Evolutionary conservation across 2,329 filamentous ascomycete species (phyloP).

Genomic region (Ophiostoma sp.): DNA sequence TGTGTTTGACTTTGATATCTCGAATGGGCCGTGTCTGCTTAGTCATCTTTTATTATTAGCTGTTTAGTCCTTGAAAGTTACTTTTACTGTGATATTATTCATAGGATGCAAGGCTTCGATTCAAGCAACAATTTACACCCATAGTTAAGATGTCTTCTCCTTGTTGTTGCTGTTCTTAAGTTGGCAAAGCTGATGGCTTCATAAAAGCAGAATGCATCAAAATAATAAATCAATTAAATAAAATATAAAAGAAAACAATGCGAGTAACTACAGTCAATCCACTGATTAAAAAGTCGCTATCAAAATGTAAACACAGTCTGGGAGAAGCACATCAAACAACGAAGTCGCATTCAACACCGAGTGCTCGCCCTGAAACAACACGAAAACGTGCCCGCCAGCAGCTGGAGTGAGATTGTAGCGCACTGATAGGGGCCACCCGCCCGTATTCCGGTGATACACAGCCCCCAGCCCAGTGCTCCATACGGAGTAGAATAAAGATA

Average conservation of each 20-base stretch:
- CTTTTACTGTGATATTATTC: background rate
- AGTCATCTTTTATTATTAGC: background rate
- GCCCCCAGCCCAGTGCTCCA: constrained; percentile 5
- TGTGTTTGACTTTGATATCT: background rate
- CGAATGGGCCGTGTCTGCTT: background rate
- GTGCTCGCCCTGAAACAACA: background rate
- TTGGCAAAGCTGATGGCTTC: background rate
- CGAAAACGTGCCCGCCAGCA: background rate
- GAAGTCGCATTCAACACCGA: background rate
- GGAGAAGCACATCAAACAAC: background rate
- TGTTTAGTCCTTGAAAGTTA: background rate
- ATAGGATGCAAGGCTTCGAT: too few relatives aligned
- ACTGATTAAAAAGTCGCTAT: background rate
- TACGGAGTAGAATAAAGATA: background rate
- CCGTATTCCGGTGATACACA: background rate
- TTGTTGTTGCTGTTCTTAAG: too few relatives aligned
- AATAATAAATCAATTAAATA: too few relatives aligned
- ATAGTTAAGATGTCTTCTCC: too few relatives aligned
- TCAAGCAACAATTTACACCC: too few relatives aligned
- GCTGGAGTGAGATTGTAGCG: background rate
- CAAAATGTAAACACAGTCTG: background rate
- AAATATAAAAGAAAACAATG: background rate
- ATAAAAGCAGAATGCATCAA: background rate
- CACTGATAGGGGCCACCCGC: background rate
- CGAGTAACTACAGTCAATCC: background rate